These are phyloP conservation scores for Candida mesenterica DNA, from an alignment of 1,139 yeast species.

Conservation along the genomic window DNA sequence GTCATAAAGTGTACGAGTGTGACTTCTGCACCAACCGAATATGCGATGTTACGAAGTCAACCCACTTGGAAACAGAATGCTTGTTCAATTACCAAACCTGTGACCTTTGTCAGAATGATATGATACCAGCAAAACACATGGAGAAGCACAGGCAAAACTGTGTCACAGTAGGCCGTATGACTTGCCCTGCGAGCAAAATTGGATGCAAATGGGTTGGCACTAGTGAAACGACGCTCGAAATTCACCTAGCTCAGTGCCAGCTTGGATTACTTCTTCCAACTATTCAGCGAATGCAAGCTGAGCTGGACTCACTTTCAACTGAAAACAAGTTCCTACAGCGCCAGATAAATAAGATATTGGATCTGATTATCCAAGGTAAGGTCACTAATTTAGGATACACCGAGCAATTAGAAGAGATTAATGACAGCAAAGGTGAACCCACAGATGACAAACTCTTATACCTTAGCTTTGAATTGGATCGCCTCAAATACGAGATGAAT, in stretches of 20 bases:
- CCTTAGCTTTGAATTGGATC: conserved; percentile 38
- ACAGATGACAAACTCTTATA: conserved; percentile 29
- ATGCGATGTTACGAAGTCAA: conserved; percentile 26
- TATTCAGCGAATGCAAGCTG: conserved; percentile 18
- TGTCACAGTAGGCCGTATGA: conserved; percentile 28
- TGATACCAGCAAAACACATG: conserved; percentile 36
- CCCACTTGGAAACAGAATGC: conserved; percentile 43
- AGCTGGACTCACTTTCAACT: conserved; percentile 10
- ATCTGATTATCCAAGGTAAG: conserved; percentile 51
- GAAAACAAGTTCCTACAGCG: conserved; percentile 33
- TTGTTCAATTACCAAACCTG: conserved; percentile 38
- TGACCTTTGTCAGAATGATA: conserved; percentile 40
- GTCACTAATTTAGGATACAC: conserved; percentile 52
- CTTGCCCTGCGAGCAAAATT: conserved; percentile 41
- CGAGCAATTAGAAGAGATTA: conserved; percentile 47
- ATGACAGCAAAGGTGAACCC: conserved; percentile 20
- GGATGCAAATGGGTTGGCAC: conserved; percentile 45
- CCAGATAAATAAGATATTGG: conserved; percentile 47
- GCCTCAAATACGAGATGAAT: conserved; percentile 43
- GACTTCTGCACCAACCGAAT: conserved; percentile 37
- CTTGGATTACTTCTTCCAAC: conserved; percentile 33
- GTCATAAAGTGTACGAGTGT: conserved; percentile 41
- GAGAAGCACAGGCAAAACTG: conserved; percentile 38
- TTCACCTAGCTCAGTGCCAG: conserved; percentile 37
- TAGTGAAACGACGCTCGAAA: conserved; percentile 39